Base-by-base conservation (phyloP, 2,329 filamentous ascomycete species). In the Anthostomella pinea region DNA sequence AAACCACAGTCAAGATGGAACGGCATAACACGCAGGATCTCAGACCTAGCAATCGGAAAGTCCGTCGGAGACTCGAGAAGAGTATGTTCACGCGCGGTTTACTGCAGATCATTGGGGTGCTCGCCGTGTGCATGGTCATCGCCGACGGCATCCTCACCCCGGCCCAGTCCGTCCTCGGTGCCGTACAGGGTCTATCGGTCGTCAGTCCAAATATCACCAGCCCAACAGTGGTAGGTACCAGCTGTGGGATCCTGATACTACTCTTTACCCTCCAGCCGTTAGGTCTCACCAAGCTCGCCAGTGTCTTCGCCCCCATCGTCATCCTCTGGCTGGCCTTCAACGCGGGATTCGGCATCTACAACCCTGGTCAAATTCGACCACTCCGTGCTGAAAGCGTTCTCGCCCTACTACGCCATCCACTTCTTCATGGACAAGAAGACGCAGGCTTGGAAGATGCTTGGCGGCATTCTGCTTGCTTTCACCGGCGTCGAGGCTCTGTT, bases 401-500 rank as follows among this genome's bases (percentile, higher is more conserved):
- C 65, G 24, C 76, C 76, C 0, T 75, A 72, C 43, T 83, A 73
- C 40, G 80, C 79, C 3, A 76, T 81, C 38, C 56, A 67, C 3
- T 86, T 79, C 53, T 69, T 86, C 24, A 58, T 75, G 14, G 68
- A 75, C 10, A 79, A 83, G 50, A 69, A 71, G 35, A 67, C 73
- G 3, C 66, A 73, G 5, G 81, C 78, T 1, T 86, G 82, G 81
- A 68, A 67, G 39, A 76, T 73, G 40, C 68, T 87, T 2, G 82
- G 81, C n/a, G 85, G 85, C 4, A 75, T 89, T 14, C 60, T 90
- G 2, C 72, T 90, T 8, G 75, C 81, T 3, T 89, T 90, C 52
- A 89, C 85, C 2, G 85, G 81, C 13, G 82, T 86, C n/a, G 85
- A 89, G 57, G 83, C 85, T 1, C 68, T 90, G 1, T 90, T 88